Evolutionary conservation across 2,329 filamentous ascomycete genomes (phyloP), one percentile per base, ranked within the genome.

Genomic region (Trichoderma sp.): DNA sequence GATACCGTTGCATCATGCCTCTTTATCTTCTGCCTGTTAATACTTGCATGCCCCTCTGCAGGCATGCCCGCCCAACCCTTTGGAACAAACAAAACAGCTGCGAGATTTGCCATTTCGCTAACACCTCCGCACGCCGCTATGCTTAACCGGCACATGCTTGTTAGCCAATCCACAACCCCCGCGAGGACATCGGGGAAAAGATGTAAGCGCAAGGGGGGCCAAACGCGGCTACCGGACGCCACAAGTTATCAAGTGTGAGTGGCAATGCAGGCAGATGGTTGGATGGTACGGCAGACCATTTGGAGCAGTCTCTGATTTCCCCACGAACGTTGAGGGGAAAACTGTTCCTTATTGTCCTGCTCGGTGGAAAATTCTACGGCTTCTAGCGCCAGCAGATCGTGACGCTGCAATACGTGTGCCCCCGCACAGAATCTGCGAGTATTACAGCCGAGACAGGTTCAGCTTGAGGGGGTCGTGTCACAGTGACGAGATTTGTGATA

Each of bases 281-380:
- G n/a, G 41, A 73, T 38, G 71, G 21, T n/a, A 53, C 9, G 31
- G 66, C 65, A 68, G 29, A 27, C 41, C 50, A 60, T 24, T 53
- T 11, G 66, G 12, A 38, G 66, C 29, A 27, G n/a, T n/a, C 59
- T 56, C 35, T 59, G 27, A 64, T 21, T n/a, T 53, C 60, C 69
- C 69, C 71, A 73, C 60, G 71, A 75, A 35, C 18, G 4, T 64
- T 33, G 63, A 29, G 45, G 63, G 63, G 50, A 14, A 60, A 67
- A 18, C n/a, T 27, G 6, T 45, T 6, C 53, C 53, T 33, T 27
- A 45, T n/a, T 29, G 3, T 33, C 60, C 27, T 66, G 21, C 29
- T 41, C 12, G 29, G 38, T 72, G 50, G 74, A 75, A 75, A 33
- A 60, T 75, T 75, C 74, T 50, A 75, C n/a, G 31, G 60, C 60